Base-by-base conservation (phyloP, 768 basidiomycete species). In the Sporobolomyces roseus region DNA sequence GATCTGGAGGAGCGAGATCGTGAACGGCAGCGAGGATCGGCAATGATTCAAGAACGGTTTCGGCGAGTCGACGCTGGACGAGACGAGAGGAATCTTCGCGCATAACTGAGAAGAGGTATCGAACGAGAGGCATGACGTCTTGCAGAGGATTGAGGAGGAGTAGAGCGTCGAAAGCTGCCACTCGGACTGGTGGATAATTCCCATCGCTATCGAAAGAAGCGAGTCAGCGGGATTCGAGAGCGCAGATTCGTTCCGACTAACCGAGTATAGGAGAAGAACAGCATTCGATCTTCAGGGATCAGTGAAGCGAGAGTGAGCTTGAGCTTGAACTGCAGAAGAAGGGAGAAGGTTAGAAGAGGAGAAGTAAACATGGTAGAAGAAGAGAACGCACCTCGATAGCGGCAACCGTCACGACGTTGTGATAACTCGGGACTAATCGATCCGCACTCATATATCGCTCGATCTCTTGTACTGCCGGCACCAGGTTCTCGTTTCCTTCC, bases 361-460 rank as follows among this genome's bases (percentile, higher is more conserved):
- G 25, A 9, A 27, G 38, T 27, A 23, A 30, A 43, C 23, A 32
- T 23, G n/a, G n/a, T n/a, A n/a, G n/a, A 19, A 41, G n/a, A 4
- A 38, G 2, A 9, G 30, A 27, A 25, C 84, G 66, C 68, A 94
- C 92, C 84, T 97, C 91, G 62, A 99, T 81, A 12, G 87, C 88
- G 30, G 96, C 91, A 55, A 89, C 84, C 1, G 96, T 93, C 32
- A 98, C 88, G 38, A 91, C 86, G 76, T 99, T 99, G 74, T 94
- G 92, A 54, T 87, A 86, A 1, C 93, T 94, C 13, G 96, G 92
- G 64, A 97, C 93, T 21, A 98, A 82, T 62, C 93, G 84, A 79
- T 99, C 96, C 87, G 96, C 91, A 75, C 87, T 90, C 64, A 91
- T 87, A 80, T 93, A 94, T 50, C 94, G 85, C 75, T 92, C 90